These are phyloP conservation scores for Thermothelomyces thermophilus DNA, from an alignment of 2,329 filamentous ascomycete species.

Conservation along the genomic window DNA sequence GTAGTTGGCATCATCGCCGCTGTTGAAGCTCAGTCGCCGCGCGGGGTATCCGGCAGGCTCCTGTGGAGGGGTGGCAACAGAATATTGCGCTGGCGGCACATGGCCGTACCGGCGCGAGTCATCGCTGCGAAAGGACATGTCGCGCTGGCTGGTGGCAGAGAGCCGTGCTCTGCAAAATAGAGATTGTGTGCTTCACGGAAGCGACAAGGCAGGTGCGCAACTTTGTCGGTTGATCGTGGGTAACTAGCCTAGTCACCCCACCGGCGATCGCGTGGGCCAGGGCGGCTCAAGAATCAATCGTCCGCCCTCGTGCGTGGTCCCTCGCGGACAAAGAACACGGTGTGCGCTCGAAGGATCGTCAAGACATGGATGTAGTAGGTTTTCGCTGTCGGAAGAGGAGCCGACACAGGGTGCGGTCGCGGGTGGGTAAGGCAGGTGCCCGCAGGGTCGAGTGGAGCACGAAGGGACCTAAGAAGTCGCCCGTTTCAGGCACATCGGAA, in stretches of 20 bases:
- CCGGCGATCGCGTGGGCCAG: slow-evolving; percentile 2
- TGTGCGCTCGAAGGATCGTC: slow-evolving; percentile 3
- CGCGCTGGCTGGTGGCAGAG: slow-evolving; percentile 8
- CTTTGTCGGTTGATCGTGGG: background rate
- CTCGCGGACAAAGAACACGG: background rate
- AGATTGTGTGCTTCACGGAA: background rate
- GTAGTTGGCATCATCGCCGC: slow-evolving; percentile 62
- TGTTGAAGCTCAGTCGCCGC: slow-evolving; percentile 66
- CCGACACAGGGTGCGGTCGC: background rate
- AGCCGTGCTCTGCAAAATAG: background rate
- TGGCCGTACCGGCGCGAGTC: slow-evolving; percentile 60
- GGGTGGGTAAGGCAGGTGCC: background rate
- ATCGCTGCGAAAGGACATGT: slow-evolving; percentile 59
- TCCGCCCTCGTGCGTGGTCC: slow-evolving; percentile 2
- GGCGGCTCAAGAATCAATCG: slow-evolving; percentile 6
- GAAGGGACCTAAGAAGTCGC: background rate
- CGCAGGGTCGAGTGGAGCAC: slow-evolving; percentile 8
- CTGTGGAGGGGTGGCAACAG: slow-evolving; percentile 39
- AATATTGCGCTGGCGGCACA: slow-evolving; percentile 59
- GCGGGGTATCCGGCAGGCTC: slow-evolving; percentile 30
- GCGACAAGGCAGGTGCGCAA: background rate
- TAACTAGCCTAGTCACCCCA: background rate
- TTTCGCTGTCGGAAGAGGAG: slow-evolving; percentile 3
- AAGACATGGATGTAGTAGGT: slow-evolving; percentile 6
- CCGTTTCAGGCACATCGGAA: background rate